Evolutionary conservation across 306 rosid species (phyloP), one percentile per base, ranked within the genome.

Genomic region (Casuarina glauca): DNA sequence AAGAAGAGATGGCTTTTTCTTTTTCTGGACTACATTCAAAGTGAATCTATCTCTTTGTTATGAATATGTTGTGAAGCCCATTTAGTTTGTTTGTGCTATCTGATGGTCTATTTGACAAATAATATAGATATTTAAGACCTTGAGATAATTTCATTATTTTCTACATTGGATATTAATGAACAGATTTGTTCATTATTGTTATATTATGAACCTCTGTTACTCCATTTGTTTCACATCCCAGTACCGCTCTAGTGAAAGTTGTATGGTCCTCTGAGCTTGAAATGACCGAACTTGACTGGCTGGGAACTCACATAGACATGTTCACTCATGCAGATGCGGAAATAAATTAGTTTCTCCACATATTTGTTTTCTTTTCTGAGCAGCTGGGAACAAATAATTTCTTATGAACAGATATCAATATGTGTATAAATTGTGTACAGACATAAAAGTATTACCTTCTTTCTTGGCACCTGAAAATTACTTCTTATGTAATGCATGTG

Each of bases 11-110:
- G 50, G 17, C 12, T 66, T 4, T 2, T 43, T 76, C 54, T 39
- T 36, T 70, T 69, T 76, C 19, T 35, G 50, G 39, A 50, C 17
- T 73, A 73, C 61, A 62, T 69, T 11, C 71, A 76, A 57, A 50
- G n/a, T 66, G 39, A 50, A 57, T 26, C 55, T 61, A 57, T 26
- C 63, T 80, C 32, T 5, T 74, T 44, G 35, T 63, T 20, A 42
- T 16, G 53, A 32, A 3, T 35, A 41, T 7, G 4, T 19, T 69
- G 76, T 80, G 41, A 66, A 42, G 46, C 1, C 39, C 16, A 48
- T 38, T 68, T 9, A 10, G 5, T 43, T 13, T 32, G 54, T 20
- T 41, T 66, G 20, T 8, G 5, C 50, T 41, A 17, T 66, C 6
- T 42, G n/a, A 7, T 42, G 15, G 71, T 9, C 71, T 35, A 42